Evolutionary conservation across 495 filamentous ascomycete genomes (phyloP), one percentile per base, ranked within the genome.

Genomic region (Xylaria intraflava): DNA sequence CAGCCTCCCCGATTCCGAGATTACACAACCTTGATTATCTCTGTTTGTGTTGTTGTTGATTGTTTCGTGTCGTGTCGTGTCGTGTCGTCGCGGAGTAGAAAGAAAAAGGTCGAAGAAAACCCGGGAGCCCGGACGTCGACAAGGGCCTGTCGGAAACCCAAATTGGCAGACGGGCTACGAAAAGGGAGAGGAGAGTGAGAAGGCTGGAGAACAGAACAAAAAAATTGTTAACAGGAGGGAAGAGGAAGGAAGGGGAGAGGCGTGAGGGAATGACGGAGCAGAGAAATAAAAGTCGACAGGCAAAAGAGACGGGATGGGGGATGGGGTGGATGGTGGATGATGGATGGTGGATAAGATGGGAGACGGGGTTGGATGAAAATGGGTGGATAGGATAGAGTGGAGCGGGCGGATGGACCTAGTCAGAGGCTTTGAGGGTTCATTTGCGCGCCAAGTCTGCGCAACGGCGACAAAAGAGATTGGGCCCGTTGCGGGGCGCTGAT

Each of bases 101-200:
- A 52, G 57, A 59, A 51, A 45, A 57, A 16, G 22, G 29, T 24
- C 23, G 62, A 55, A 49, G 30, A 31, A 47, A 52, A 47, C 29
- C 54, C 51, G 56, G 53, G 51, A 51, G 46, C 46, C 33, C 38
- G 2, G 60, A 63, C 49, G 47, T 38, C 56, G 53, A 46, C 43
- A 24, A 12, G 14, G 17, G 51, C 14, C 23, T 40, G 58, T 48
- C 51, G 55, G 64, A 51, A 58, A 62, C 56, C 43, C 55, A 40
- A 58, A 55, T 57, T 55, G 46, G 48, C 55, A 56, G 47, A 49
- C 48, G 60, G 59, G 51, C 45, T 55, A 58, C 47, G 51, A 60
- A 54, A 53, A 56, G 56, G 42, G 56, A 49, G 64, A 54, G 49
- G 51, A 62, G 55, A 52, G 50, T 52, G 41, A 61, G 61, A 55